These are phyloP conservation scores for Fusarium kyushuense DNA, from an alignment of 2,329 filamentous ascomycete species.

Conservation along the genomic window DNA sequence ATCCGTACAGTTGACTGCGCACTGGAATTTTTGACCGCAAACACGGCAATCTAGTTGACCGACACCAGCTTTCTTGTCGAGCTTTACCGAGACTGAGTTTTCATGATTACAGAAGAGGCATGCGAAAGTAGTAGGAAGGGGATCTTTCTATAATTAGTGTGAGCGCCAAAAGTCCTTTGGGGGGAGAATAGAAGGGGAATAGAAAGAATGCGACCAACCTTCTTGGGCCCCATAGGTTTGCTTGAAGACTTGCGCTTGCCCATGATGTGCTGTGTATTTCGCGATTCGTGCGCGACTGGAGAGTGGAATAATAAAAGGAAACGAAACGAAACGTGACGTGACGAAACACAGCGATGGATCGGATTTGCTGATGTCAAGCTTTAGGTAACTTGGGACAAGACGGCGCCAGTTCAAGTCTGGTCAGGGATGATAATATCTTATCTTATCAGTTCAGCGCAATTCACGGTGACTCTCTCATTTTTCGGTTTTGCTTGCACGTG, in stretches of 20 bases:
- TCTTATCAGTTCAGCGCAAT: constrained; percentile 41
- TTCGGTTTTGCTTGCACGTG: constrained; percentile 35
- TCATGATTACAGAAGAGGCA: constrained; percentile 99
- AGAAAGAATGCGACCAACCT: constrained; percentile 63
- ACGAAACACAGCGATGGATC: constrained; percentile 26
- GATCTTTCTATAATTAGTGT: constrained; percentile 67
- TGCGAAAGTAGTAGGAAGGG: constrained; percentile 85
- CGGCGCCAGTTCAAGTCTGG: constrained; percentile 30
- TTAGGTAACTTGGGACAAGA: constrained; percentile 26
- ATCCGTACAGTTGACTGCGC: constrained; percentile 85
- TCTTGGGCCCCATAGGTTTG: constrained; percentile 85
- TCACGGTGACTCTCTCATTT: background rate
- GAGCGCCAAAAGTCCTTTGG: constrained; percentile 9
- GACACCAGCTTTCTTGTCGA: constrained; percentile 92
- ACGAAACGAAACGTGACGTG: background rate
- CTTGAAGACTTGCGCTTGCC: constrained; percentile 95
- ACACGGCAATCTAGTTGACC: constrained; percentile 90
- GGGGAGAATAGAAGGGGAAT: constrained; percentile 3
- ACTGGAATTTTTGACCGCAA: constrained; percentile 94
- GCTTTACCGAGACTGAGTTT: constrained; percentile 87
- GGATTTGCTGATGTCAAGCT: constrained; percentile 45
- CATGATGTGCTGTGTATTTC: constrained; percentile 60
- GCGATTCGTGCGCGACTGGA: constrained; percentile 33
- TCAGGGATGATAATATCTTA: constrained; percentile 37
- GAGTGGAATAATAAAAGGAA: background rate